phyloP scores from a whole-genome alignment of 176 grass and related monocot genomes.

The Chrysopogon serrulatus region DNA sequence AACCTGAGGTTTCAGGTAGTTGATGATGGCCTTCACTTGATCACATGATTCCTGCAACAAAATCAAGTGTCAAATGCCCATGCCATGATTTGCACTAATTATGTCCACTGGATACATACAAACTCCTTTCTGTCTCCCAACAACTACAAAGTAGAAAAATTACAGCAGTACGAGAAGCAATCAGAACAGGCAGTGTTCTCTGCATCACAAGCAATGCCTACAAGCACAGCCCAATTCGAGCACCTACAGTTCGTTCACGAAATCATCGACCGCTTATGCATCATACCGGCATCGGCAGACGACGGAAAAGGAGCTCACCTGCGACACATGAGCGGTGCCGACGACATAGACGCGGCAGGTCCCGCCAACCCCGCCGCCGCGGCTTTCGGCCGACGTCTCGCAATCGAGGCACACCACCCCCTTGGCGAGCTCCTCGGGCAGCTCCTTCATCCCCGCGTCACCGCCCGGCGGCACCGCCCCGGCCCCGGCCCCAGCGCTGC shows the following conservation, averaged over 20 bases:
- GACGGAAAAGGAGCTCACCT: constrained; percentile 31
- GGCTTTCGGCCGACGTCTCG: constrained; percentile 46
- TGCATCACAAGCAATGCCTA: constrained; percentile 1
- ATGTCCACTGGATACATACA: neutral
- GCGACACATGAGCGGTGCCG: constrained; percentile 74
- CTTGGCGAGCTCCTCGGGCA: constrained; percentile 64
- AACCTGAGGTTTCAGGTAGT: constrained; percentile 91
- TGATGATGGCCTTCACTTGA: constrained; percentile 77
- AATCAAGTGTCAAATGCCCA: constrained; percentile 5
- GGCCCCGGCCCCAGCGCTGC: neutral
- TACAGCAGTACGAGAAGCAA: neutral
- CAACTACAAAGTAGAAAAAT: neutral
- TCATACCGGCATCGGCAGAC: neutral
- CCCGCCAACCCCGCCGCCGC: constrained; percentile 18
- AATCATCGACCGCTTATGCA: neutral
- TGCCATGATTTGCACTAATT: neutral
- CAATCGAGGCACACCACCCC: constrained; percentile 58
- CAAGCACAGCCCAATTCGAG: neutral
- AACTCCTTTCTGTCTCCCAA: neutral
- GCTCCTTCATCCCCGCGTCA: constrained; percentile 22
- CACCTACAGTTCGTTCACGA: neutral
- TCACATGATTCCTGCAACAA: constrained; percentile 79
- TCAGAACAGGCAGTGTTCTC: neutral
- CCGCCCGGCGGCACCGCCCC: neutral
- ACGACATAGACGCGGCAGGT: constrained; percentile 68